Base-by-base conservation (phyloP, 73 alveolate species). In the Durusdinium trenchii region DNA sequence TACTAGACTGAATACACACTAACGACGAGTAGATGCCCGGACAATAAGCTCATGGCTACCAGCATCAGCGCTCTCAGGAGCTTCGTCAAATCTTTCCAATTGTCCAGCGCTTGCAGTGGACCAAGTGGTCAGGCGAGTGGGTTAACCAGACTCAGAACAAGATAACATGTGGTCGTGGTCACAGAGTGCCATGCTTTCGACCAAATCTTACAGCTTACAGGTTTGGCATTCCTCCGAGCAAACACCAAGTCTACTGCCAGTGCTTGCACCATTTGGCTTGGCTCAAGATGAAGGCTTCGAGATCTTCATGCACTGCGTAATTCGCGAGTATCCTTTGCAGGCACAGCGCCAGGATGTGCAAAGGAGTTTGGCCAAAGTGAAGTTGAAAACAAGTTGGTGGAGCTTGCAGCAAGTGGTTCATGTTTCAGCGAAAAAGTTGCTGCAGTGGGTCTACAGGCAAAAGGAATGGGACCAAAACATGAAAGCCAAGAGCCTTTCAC, bases 81-180 rank as follows among this genome's bases (percentile, higher is more conserved):
- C 86, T 87, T n/a, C 96, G 96, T 69, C 85, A 62, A 36, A 64
- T 87, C 7, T 87, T 87, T 48, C 96, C 96, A 3, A 87, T 87
- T 85, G 64, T 87, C 78, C 96, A 87, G 60, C 64, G 96, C 42
- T 69, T 87, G 36, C 96, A 87, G 96, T 87, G 96, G 96, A 87
- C 96, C 69, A 87, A 87, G 96, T 87, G 96, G 96, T 62, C 96
- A 81, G 91, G 91, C 91, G 52, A 9, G 91, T 20, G n/a, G n/a
- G n/a, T n/a, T n/a, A n/a, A n/a, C n/a, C n/a, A n/a, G n/a, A n/a
- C n/a, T n/a, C n/a, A n/a, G n/a, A n/a, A n/a, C n/a, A 36, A 36
- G 36, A 20, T 14, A 14, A 5, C 42, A 16, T 9, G 79, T 28
- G 10, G 79, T 64, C 79, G 45, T 18, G 12, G 62, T 1, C 64